Base-by-base conservation (phyloP, 2,329 filamentous ascomycete genomes). In the Fusarium multiceps region DNA sequence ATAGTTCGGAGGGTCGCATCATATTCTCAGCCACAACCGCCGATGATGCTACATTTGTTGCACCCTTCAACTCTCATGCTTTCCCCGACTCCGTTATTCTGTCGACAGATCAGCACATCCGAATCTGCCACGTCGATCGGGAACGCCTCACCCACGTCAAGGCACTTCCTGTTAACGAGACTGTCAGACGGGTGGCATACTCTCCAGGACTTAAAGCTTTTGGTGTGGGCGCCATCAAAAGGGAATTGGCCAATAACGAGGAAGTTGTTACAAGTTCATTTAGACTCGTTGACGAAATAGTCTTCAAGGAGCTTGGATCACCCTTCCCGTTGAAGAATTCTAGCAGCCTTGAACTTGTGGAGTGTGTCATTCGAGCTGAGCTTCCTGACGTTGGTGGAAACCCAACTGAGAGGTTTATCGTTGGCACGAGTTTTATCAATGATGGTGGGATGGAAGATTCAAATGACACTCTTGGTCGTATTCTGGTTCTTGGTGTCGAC, bases 21-120 rank as follows among this genome's bases (percentile, higher is more conserved):
- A 89, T 97, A 1, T 99, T 97, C 81, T 97, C 94, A 7, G 94
- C 96, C 3, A 93, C 98, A 3, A 97, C 95, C 14, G 93, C 94
- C 4, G 93, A 97, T 66, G 91, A 94, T 68, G 93, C 93, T 2
- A 90, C 90, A 2, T 91, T 89, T 49, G 90, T 98, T 8, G 96
- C 93, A 65, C 87, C 92, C 0, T 97, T 99, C 76, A 88, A 98
- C 77, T 86, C 91, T 0, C 89, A 91, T 72, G 92, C 92, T 3
- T 99, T 93, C 75, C 93, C 94, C 0, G 87, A 87, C 28, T 91
- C 93, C 0, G 91, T 98, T 46, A 89, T 93, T 1, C 87, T 99
- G 42, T 94, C 94, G 4, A 95, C 93, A 0, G 85, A 89, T 16
- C 84, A 86, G 18, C 90, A 94, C 64, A 82, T 99, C 27, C 92